Percentiles rank a stretch among this genome's conserved stretches.
These are phyloP conservation scores for Rubroshorea leprosula DNA, from an alignment of 345 rosid species.

Conservation along the genomic window DNA sequence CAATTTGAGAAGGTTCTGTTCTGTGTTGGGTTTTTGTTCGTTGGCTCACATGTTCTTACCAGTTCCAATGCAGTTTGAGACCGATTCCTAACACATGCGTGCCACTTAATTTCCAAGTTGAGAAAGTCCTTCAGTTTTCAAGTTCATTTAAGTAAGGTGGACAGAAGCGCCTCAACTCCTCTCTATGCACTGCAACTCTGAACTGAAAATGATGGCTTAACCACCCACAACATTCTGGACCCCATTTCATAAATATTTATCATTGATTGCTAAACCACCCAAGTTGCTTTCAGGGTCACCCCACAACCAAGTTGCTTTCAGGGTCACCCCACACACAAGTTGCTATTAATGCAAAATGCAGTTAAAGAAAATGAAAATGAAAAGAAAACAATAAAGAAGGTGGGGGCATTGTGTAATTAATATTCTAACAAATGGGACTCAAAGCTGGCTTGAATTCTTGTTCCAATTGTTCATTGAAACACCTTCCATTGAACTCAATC, in stretches of 20 bases:
- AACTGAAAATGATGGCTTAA: background rate
- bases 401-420: background rate
- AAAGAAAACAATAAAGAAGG: too few relatives aligned
- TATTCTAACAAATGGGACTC: background rate
- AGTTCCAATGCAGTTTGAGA: too few relatives aligned
- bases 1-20: too few relatives aligned
- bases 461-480: background rate
- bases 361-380: background rate
- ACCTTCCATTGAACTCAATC: too few relatives aligned
- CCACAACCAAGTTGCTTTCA: too few relatives aligned
- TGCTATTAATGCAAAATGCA: background rate
- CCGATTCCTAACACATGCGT: too few relatives aligned
- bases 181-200: too few relatives aligned
- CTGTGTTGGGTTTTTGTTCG: too few relatives aligned
- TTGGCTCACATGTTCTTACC: too few relatives aligned
- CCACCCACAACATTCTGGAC: background rate
- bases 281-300: too few relatives aligned
- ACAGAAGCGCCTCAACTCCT: background rate
- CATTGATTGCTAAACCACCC: too few relatives aligned
- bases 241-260: background rate
- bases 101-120: background rate
- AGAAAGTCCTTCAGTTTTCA: constrained; percentile 1
- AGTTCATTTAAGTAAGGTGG: background rate
- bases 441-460: background rate
- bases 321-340: too few relatives aligned